Percentiles rank a stretch among this genome's conserved stretches.
phyloP scores from a whole-genome alignment of 371 early-diverging fungal genomes.

The Apophysomyces variabilis region DNA sequence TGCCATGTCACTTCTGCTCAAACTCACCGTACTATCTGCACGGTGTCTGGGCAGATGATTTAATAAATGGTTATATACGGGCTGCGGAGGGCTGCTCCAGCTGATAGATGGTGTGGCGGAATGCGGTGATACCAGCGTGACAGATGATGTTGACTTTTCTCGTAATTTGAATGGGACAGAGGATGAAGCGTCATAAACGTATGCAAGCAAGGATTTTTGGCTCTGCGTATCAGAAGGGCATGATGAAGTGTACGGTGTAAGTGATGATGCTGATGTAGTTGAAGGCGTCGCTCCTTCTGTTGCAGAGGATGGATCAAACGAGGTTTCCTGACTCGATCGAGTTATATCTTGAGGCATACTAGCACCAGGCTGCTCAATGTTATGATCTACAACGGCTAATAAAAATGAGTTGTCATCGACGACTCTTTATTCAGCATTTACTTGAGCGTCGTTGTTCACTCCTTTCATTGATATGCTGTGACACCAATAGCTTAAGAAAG shows the following conservation, averaged over 20 bases:
- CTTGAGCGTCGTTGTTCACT: slow-evolving; percentile 10
- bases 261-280: slow-evolving; percentile 26
- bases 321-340: neutral
- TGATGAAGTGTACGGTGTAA: slow-evolving; percentile 19
- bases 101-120: slow-evolving; percentile 32
- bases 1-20: slow-evolving; percentile 4
- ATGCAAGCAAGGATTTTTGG: slow-evolving; percentile 41
- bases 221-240: slow-evolving; percentile 29
- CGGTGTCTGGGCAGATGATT: slow-evolving; percentile 18
- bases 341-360: slow-evolving; percentile 12
- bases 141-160: slow-evolving; percentile 42
- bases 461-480: slow-evolving; percentile 31
- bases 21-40: slow-evolving; percentile 9
- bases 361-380: neutral
- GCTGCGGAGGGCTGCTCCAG: slow-evolving; percentile 36
- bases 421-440: neutral
- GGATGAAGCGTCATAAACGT: slow-evolving; percentile 39
- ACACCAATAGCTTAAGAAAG: slow-evolving; percentile 35
- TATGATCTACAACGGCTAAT: neutral
- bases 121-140: slow-evolving; percentile 36
- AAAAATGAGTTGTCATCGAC: neutral
- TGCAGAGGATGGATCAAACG: slow-evolving; percentile 10
- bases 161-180: slow-evolving; percentile 45
- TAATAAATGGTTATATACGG: slow-evolving; percentile 21
- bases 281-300: slow-evolving; percentile 1